A percentile compares a stretch with the other conserved stretches of the same genome.
Evolutionary conservation across 176 grass and related monocot genomes (phyloP).

Genomic region (maize (Zea mays)): Zm-B73-REFERENCE-NAM-5.0 NC_050099.1:119907001-119907500

Average conservation of each 20-base stretch:
- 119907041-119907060: conserved; percentile 49
- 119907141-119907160: conserved; percentile 77
- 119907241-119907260: not conserved
- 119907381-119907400: not conserved
- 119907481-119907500: conserved; percentile 89
- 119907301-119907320: conserved; percentile 99
- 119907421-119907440: conserved; percentile 46
- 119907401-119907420: not conserved
- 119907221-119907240: not conserved
- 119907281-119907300: conserved; percentile 95
- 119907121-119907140: conserved; percentile 98
- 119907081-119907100: conserved; percentile 79
- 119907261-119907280: conserved; percentile 87
- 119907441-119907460: conserved; percentile 91
- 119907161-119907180: conserved; percentile 23
- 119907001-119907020: conserved; percentile 38
- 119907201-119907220: not conserved
- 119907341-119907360: not conserved
- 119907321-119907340: conserved; percentile 39
- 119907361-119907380: not conserved
- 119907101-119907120: conserved; percentile 89
- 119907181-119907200: conserved; percentile 14
- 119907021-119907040: not conserved
- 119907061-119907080: conserved; percentile 99
- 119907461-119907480: conserved; percentile 84